A percentile compares a stretch with the other conserved stretches of the same genome.
These are phyloP conservation scores for Yamadazyma triangularis DNA, from an alignment of 1,139 yeast genomes.

Conservation along the genomic window DNA sequence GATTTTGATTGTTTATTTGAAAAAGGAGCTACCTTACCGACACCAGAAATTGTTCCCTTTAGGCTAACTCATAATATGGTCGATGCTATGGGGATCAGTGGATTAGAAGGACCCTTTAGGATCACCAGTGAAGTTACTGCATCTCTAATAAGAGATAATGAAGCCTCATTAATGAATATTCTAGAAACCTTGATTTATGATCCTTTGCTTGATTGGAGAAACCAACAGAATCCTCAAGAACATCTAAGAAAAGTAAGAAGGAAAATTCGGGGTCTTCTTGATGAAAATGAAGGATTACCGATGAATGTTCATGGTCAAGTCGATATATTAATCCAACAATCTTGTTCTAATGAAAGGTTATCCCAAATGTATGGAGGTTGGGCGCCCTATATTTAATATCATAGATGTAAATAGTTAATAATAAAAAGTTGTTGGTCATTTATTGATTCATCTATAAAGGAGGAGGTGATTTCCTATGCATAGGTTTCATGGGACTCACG, in stretches of 20 bases:
- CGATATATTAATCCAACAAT: conserved; percentile 81
- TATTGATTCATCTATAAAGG: no score
- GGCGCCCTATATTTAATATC: conserved; percentile 60
- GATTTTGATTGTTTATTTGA: conserved; percentile 96
- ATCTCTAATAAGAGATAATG: conserved; percentile 67
- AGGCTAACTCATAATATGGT: conserved; percentile 83
- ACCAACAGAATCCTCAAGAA: conserved; percentile 48
- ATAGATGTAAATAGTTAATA: background rate
- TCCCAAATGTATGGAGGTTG: conserved; percentile 94
- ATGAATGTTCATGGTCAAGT: conserved; percentile 92
- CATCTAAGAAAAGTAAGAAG: conserved; percentile 75
- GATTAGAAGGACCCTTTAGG: conserved; percentile 88
- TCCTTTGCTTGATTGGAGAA: conserved; percentile 74
- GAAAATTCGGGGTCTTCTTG: conserved; percentile 75
- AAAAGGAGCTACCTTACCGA: conserved; percentile 64
- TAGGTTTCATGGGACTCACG: conserved; percentile 5
- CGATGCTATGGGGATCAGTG: conserved; percentile 88
- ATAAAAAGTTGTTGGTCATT: no score
- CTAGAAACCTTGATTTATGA: conserved; percentile 91
- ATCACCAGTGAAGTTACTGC: conserved; percentile 84
- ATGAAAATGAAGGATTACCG: conserved; percentile 78
- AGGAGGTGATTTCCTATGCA: conserved; percentile 14
- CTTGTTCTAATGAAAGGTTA: conserved; percentile 66
- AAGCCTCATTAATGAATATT: conserved; percentile 85
- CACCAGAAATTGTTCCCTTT: conserved; percentile 94